Evolutionary conservation across 129 eudicot species (phyloP), one percentile per base, ranked within the genome.

Genomic region (Pseudognaphalium luteoalbum): DNA sequence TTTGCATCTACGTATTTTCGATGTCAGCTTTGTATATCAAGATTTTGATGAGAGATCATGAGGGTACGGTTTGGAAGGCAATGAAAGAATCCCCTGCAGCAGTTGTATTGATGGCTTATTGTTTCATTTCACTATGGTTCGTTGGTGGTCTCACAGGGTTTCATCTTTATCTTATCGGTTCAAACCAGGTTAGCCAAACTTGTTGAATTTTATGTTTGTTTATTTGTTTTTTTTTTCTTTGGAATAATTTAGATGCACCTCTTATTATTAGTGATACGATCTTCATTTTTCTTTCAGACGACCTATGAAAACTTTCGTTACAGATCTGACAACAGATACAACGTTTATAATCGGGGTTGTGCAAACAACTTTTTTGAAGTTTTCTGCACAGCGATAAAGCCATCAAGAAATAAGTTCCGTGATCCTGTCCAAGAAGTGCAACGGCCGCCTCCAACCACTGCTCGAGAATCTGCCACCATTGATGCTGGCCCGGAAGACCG

Each of bases 91-190:
- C 97, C 42, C 99, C 99, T 54, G 96, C 97, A 9, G 86, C 99
- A 0, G 97, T 91, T 68, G 74, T 89, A 14, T 78, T 95, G 30
- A 95, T 95, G 99, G 82, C 79, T 19, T 95, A 89, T 78, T 95
- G 95, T 72, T 91, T 95, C 41, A 83, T 95, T 61, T 82, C 94
- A 42, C 85, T 95, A n/a, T 91, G 97, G 97, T 95, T 95, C 74
- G 97, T 94, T 32, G 99, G 99, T 63, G 97, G 99, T 4, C 99
- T 94, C 78, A 89, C 99, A 4, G 92, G 96, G 42, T 94, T 94
- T 83, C 99, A 94, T 82, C 84, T 91, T 63, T 94, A 89, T 77
- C 90, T 94, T 51, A 91, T 94, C 20, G 81, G 94, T 82, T 83
- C 96, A 58, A 94, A 94, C 85, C 99, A 94, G 99, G 99, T 94